Base-by-base conservation (phyloP, 805 yeast genomes). In the Wilhelminamyces savonicus region DNA sequence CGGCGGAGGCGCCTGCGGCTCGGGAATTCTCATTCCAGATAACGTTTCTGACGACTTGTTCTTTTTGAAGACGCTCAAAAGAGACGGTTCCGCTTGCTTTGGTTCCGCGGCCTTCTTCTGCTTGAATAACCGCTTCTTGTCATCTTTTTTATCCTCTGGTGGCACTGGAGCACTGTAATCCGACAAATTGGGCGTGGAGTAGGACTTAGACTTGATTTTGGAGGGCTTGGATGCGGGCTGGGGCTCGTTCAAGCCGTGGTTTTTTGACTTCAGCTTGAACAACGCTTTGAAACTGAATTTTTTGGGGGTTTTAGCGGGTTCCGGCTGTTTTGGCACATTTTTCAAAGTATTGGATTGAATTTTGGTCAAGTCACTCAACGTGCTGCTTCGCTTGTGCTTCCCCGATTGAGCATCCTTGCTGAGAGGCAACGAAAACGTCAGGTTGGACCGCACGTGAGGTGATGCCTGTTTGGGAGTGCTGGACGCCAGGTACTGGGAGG, bases 201-300 rank as follows among this genome's bases (percentile, higher is more conserved):
- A 48, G 7, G 63, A 54, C 34, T 52, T 57, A 4, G 55, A 39
- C 16, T 39, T 35, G 20, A 51, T 13, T 28, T 46, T 46, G n/a
- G n/a, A n/a, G n/a, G n/a, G 26, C 13, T 29, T 23, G 8, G 25
- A 15, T 9, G 28, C 24, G 4, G 23, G 15, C 13, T 11, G 15
- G 6, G 11, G 10, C n/a, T 39, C 43, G 27, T 36, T 41, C 20
- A 47, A 37, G 5, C 54, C 40, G 30, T 54, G 62, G 30, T 33
- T 43, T 32, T 54, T 60, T 2, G 63, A 53, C 35, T 53, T 61
- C 36, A 52, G 51, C 35, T 56, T 61, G 46, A 64, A 63, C 16
- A 64, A 46, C 2, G 60, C 49, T 27, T 51, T 54, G 46, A 64
- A 58, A 24, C 66, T 57, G 35, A 64, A 64, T 34, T 54, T 54